Conservation (phyloP, 2,329 filamentous ascomycete species). For the Gyromitra esculenta region DNA sequence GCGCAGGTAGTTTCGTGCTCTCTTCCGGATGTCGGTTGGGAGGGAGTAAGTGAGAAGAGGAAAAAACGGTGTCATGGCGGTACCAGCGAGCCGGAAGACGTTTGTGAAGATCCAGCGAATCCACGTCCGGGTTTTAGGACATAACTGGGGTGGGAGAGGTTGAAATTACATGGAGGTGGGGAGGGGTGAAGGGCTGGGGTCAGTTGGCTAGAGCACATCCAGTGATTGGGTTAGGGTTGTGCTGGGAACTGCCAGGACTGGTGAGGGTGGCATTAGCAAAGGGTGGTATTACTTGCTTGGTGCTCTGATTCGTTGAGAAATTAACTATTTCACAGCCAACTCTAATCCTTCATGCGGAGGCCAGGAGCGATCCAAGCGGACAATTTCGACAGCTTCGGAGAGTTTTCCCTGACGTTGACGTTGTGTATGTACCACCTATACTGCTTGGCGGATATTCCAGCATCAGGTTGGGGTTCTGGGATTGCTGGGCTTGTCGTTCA, state of each 20-base stretch:
- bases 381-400: slow-evolving; percentile 36
- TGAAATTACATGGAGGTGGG: background rate
- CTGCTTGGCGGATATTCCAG: background rate
- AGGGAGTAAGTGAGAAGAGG: background rate
- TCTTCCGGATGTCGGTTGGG: slow-evolving; percentile 6
- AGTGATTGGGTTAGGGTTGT: background rate
- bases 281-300: slow-evolving; percentile 3
- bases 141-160: background rate
- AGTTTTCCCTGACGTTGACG: slow-evolving; percentile 18
- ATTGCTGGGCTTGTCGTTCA: slow-evolving; percentile 15
- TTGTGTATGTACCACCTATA: background rate
- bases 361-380: slow-evolving; percentile 24
- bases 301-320: slow-evolving; percentile 12
- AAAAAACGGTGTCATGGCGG: background rate
- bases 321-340: background rate
- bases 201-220: background rate
- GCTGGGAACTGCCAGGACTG: background rate
- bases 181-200: background rate
- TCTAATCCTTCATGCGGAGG: slow-evolving; percentile 26
- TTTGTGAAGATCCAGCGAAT: slow-evolving; percentile 3
- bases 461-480: background rate
- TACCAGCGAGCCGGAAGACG: slow-evolving; percentile 5
- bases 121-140: slow-evolving; percentile 16
- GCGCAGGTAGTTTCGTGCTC: slow-evolving; percentile 15
- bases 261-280: background rate